Conservation (phyloP, 768 basidiomycete genomes). For the Tylopilus intermedius region DNA sequence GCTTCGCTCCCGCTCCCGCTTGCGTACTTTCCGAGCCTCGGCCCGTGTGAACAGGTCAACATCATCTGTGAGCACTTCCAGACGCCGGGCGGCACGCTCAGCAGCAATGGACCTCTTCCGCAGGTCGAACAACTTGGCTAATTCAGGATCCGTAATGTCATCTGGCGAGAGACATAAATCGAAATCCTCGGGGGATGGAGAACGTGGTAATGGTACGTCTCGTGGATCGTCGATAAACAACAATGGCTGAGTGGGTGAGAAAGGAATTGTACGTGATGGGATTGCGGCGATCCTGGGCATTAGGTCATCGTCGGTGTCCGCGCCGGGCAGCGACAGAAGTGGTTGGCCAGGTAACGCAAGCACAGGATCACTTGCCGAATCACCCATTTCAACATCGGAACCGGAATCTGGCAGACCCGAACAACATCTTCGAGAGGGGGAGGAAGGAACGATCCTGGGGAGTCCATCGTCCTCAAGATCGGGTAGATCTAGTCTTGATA, state of each 20-base stretch:
- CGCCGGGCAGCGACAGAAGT: conserved; percentile 39
- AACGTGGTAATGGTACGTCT: conserved; percentile 36
- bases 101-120: conserved; percentile 34
- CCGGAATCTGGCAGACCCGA: conserved; percentile 25
- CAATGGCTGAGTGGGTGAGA: conserved; percentile 25
- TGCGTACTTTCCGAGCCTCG: conserved; percentile 43
- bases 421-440: conserved; percentile 28
- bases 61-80: conserved; percentile 32
- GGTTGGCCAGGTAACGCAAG: conserved; percentile 18
- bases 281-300: conserved; percentile 26
- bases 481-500: conserved; percentile 28
- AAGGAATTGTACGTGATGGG: conserved; percentile 9
- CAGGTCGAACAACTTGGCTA: conserved; percentile 38
- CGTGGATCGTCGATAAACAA: conserved; percentile 42
- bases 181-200: conserved; percentile 41
- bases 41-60: conserved; percentile 36
- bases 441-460: conserved; percentile 20
- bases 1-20: conserved; percentile 49
- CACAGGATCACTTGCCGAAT: conserved; percentile 13
- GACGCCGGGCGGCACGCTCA: conserved; percentile 29
- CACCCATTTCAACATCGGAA: conserved; percentile 23
- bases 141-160: conserved; percentile 34
- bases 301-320: conserved; percentile 39
- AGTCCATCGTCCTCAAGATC: conserved; percentile 28
- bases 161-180: conserved; percentile 34